Conservation (phyloP, 1,284 basidiomycete genomes). For the Agaricales sp. region DNA sequence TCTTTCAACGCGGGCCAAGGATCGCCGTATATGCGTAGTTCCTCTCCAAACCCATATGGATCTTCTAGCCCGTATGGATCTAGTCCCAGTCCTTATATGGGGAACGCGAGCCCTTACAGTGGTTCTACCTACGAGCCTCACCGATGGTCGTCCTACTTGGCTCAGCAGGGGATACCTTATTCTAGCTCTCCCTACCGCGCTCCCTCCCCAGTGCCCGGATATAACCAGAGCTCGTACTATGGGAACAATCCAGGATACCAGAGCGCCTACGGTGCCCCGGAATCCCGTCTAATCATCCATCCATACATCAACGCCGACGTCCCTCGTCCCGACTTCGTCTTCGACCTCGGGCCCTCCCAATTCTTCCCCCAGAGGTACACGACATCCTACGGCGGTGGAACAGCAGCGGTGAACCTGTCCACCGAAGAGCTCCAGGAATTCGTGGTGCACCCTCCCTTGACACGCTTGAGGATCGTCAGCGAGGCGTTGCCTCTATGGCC, state of each 20-base stretch:
- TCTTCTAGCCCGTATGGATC: not conserved
- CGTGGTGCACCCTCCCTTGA: not conserved
- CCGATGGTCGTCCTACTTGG: not conserved
- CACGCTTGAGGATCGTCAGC: not conserved
- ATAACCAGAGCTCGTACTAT: not conserved
- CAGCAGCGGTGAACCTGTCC: not conserved
- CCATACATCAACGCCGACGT: not conserved
- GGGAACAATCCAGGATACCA: too few relatives aligned
- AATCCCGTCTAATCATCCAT: not conserved
- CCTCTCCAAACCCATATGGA: not conserved
- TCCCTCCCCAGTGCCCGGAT: not conserved
- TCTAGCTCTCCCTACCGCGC: not conserved
- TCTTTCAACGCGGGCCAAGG: not conserved
- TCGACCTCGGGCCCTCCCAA: not conserved
- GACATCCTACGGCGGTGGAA: not conserved
- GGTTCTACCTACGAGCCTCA: not conserved
- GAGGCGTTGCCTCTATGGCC: not conserved
- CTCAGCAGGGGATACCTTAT: not conserved
- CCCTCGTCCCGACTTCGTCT: constrained; percentile 1
- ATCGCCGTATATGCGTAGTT: not conserved
- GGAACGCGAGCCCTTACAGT: not conserved
- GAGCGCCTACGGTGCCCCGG: not conserved
- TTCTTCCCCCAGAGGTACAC: not conserved
- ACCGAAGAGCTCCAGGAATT: constrained; percentile 1
- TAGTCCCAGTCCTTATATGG: not conserved